These are phyloP conservation scores for Heliamphora exappendiculata DNA, from an alignment of 148 eudicot genomes.

Conservation along the genomic window DNA sequence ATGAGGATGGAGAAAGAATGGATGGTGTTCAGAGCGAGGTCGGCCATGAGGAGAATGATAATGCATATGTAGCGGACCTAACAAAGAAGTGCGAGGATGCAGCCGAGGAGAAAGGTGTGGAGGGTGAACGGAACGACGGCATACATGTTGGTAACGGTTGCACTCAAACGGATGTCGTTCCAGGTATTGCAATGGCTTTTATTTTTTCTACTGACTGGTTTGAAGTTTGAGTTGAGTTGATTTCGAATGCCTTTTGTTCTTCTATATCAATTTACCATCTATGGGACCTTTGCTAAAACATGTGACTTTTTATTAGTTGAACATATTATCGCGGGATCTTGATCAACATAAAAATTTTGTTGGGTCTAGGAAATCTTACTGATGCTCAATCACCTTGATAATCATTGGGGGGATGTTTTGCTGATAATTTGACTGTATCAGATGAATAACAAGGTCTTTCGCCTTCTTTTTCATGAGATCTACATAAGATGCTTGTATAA, in stretches of 20 bases:
- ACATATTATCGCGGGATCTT: too few species aligned
- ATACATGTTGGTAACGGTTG: background rate
- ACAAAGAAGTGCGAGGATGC: background rate
- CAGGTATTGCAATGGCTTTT: background rate
- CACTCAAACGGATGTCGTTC: background rate
- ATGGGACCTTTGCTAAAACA: too few species aligned
- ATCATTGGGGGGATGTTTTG: too few species aligned
- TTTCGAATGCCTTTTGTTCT: background rate
- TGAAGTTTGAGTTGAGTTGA: background rate
- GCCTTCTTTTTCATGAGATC: too few species aligned
- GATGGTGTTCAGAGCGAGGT: slow-evolving; percentile 1
- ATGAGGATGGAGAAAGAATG: background rate
- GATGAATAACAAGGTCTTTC: background rate
- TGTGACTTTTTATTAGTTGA: too few species aligned
- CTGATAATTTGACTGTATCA: background rate
- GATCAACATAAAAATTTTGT: background rate
- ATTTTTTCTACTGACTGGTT: background rate
- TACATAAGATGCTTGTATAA: too few species aligned
- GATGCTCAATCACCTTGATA: background rate
- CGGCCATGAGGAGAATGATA: background rate
- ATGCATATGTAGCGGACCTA: background rate
- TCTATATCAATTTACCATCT: too few species aligned
- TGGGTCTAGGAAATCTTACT: background rate
- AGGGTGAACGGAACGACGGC: background rate
- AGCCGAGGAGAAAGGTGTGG: background rate